Evolutionary conservation across 164 flowering plant genomes (phyloP), one percentile per base, ranked within the genome.

Genomic region (Protea cynaroides): DNA sequence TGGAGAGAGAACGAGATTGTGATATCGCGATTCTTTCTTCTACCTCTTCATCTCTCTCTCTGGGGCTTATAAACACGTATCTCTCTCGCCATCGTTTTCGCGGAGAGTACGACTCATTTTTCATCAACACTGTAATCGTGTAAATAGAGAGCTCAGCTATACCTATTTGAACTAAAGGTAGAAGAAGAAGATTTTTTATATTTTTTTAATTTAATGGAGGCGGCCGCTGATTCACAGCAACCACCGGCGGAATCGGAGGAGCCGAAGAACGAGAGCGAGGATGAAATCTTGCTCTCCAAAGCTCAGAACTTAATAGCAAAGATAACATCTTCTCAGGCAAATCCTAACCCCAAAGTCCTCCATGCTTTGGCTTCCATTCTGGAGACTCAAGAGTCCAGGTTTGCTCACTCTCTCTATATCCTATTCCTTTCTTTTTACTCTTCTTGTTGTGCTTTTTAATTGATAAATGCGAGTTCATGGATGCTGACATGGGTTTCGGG

Each of bases 341-440:
- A 80, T 69, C 97, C 98, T 78, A 87, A 69, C 67, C 82, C 97
- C 5, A 68, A 67, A 44, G 75, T 77, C 10, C 81, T 93, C 19
- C 97, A 93, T 65, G 92, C 96, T 58, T 84, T 93, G 15, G 80
- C 97, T 59, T 82, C 92, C 44, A 77, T 93, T 59, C 81, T 93
- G 8, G 98, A 93, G 69, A 75, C 80, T 1, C 83, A 91, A 58
- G 98, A 93, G 76, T 72, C 89, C 47, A 81, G 86, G 98, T 89
- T 11, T 53, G 19, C 54, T 11, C 23, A 25, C 57, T 25, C 67
- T 25, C 49, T 22, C 63, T 34, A 51, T 40, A 37, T 4, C 18
- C 51, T 40, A 37, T 4, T 21, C 51, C 34, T 46, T 14, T 15
- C 14, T 12, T 1, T 9, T 22, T 37, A 5, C 14, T 37, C 6